Evolutionary conservation across 148 eudicot genomes (phyloP).

Genomic region (Rhododendron mucronatum): DNA sequence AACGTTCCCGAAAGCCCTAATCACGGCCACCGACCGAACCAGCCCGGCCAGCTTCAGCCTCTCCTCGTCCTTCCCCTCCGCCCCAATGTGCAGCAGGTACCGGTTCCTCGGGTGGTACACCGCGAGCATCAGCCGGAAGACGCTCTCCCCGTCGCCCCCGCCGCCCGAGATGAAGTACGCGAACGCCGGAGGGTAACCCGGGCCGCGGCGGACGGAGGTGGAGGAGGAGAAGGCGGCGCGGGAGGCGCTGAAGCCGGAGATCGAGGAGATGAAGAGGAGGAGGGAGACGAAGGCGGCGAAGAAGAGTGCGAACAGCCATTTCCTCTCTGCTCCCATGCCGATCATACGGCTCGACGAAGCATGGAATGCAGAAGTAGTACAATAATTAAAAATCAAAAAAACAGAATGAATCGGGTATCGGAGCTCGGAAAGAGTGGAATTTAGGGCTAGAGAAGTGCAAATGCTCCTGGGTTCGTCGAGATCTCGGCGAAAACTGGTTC

Average conservation of each 20-base stretch:
- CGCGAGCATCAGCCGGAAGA: constrained; percentile 57
- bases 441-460: background rate
- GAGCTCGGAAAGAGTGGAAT: background rate
- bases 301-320: constrained; percentile 72
- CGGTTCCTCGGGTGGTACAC: constrained; percentile 87
- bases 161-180: constrained; percentile 77
- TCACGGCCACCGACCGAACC: constrained; percentile 52
- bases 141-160: constrained; percentile 49
- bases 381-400: background rate
- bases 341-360: constrained; percentile 6
- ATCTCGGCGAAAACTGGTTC: background rate
- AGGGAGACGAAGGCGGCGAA: constrained; percentile 57
- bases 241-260: constrained; percentile 49
- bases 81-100: constrained; percentile 69
- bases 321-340: constrained; percentile 80
- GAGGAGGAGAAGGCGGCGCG: constrained; percentile 30
- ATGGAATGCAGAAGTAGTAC: constrained; percentile 1
- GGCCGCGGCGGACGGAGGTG: constrained; percentile 36
- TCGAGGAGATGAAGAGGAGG: constrained; percentile 51
- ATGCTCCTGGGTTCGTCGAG: background rate
- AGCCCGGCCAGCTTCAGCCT: constrained; percentile 47
- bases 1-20: constrained; percentile 71
- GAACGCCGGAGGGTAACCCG: constrained; percentile 66
- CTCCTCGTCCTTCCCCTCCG: constrained; percentile 59
- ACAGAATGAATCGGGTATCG: background rate